Evolutionary conservation across 1,139 yeast species (phyloP).

Genomic region (Yamadazyma friedrichii): DNA sequence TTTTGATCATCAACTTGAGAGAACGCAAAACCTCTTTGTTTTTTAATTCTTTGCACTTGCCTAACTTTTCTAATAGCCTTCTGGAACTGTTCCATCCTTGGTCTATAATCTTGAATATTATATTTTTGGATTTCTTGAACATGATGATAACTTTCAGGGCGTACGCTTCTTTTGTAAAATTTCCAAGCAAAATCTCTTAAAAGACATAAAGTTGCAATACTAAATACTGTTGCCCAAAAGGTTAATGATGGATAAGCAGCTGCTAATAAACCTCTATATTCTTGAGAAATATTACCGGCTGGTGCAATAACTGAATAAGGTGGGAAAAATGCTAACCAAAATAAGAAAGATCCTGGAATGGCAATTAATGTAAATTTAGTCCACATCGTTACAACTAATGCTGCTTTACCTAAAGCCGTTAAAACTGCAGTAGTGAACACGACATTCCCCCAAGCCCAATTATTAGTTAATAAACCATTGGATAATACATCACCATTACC

Average conservation of each 20-base stretch:
- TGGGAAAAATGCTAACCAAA: constrained; percentile 89
- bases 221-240: constrained; percentile 83
- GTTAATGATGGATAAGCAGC: constrained; percentile 75
- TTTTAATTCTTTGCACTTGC: constrained; percentile 96
- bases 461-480: constrained; percentile 75
- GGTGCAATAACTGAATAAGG: constrained; percentile 87
- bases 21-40: constrained; percentile 97
- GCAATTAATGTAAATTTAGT: constrained; percentile 89
- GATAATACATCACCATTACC: constrained; percentile 63
- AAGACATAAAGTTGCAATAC: constrained; percentile 75
- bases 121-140: constrained; percentile 97
- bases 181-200: constrained; percentile 92
- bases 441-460: constrained; percentile 96
- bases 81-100: constrained; percentile 95
- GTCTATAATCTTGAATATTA: constrained; percentile 90
- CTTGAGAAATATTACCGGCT: constrained; percentile 73
- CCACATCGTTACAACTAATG: constrained; percentile 89
- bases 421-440: constrained; percentile 83
- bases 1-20: constrained; percentile 94
- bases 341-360: constrained; percentile 85
- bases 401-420: constrained; percentile 94
- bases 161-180: constrained; percentile 85
- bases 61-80: constrained; percentile 96
- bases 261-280: constrained; percentile 75
- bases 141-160: constrained; percentile 89